Conservation (phyloP, 176 grass and related monocot species). For the Aegilops sharonensis region DNA sequence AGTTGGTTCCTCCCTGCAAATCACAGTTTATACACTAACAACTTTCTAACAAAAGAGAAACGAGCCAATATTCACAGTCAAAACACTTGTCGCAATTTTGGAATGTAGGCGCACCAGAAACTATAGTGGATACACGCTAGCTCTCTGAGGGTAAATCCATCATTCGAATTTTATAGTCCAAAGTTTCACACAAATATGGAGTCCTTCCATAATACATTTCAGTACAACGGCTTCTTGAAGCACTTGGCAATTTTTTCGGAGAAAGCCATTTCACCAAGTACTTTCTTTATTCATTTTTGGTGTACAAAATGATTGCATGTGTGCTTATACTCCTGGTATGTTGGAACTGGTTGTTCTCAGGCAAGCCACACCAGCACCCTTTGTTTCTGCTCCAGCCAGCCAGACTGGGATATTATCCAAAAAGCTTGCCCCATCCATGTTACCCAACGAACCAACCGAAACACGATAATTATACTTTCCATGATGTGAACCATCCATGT, state of each 20-base stretch:
- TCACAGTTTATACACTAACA: conserved; percentile 13
- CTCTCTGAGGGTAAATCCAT: neutral
- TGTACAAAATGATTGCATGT: neutral
- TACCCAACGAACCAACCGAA: neutral
- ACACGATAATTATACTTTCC: neutral
- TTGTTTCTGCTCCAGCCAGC: neutral
- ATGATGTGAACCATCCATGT: too few relatives aligned
- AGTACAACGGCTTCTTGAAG: neutral
- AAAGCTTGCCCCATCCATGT: neutral
- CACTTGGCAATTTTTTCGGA: neutral
- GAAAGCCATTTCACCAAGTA: neutral
- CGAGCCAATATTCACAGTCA: neutral
- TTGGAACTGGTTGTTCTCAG: neutral
- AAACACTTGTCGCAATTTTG: neutral
- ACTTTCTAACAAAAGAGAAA: neutral
- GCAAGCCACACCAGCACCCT: neutral
- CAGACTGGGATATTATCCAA: neutral
- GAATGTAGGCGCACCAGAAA: neutral
- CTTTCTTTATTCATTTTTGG: neutral
- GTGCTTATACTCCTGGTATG: neutral
- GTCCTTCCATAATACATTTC: neutral
- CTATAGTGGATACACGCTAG: neutral
- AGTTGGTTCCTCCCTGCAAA: conserved; percentile 81
- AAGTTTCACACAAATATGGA: neutral
- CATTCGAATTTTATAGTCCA: neutral